Evolutionary conservation across 441 rosid species (phyloP), one percentile per base, ranked within the genome.

Genomic region (Adansonia grandidieri): DNA sequence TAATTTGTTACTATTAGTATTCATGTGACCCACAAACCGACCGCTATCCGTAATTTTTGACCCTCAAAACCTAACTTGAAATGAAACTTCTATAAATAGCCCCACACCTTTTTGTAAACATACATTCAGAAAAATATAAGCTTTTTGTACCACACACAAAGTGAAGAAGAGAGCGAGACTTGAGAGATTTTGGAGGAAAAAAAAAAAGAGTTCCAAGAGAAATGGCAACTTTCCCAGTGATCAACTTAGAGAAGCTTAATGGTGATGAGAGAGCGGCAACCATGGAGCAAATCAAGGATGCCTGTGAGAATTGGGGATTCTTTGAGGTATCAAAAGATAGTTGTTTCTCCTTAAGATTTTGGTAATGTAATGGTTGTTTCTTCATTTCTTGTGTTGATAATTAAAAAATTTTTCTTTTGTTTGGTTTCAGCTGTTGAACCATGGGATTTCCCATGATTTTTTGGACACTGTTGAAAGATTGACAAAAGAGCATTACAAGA

Each of bases 401-500:
- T 90, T 45, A n/a, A n/a, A n/a, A 56, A 15, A 56, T 4, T 57
- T 37, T 10, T 6, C 1, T 24, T 24, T n/a, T 15, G 9, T 76
- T 4, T 15, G 6, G 15, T 54, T 54, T 58, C 54, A 95, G 98
- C 72, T 92, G 72, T 82, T 91, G 84, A 90, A 95, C 80, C 98
- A 95, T 77, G 90, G 98, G 72, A 90, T 95, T 14, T 32, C 90
- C 37, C 81, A 77, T 8, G 98, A 93, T 80, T 71, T 90, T 0
- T 32, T 93, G 66, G 98, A 92, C 87, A 87, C 70, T 1, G 89
- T 95, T 56, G 98, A 95, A 88, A 88, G 80, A 63, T 68, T 90
- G 89, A 88, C 97, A 0, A 95, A 93, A 71, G 91, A 81, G 20
- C 97, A 93, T 72, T 91, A 95, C 91, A 87, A 78, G 85, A 93